Conservation (phyloP, 2,329 filamentous ascomycete genomes). For the Aureobasidium pullulans region DNA sequence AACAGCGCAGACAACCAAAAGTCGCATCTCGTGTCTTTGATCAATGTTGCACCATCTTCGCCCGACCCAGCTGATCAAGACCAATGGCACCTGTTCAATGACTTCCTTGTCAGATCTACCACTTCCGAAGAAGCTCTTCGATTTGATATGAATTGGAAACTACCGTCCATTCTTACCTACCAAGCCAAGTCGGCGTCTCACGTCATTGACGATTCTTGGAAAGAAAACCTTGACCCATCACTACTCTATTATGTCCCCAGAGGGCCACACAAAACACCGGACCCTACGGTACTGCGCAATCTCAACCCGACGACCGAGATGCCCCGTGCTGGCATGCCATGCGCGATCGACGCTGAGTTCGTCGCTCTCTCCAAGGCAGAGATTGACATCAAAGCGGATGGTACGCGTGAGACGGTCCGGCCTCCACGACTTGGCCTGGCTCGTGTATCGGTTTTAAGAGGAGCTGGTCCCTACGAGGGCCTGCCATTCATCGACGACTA, state of each 20-base stretch:
- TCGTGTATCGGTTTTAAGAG: constrained; percentile 84
- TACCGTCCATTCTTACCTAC: constrained; percentile 79
- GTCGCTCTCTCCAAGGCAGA: constrained; percentile 88
- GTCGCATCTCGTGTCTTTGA: constrained; percentile 81
- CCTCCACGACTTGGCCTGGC: constrained; percentile 86
- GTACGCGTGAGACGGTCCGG: constrained; percentile 82
- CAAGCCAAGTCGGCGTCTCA: constrained; percentile 78
- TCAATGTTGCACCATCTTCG: constrained; percentile 69
- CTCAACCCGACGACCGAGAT: constrained; percentile 55
- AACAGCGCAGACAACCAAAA: constrained; percentile 79
- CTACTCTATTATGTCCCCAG: constrained; percentile 56
- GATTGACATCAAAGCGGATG: constrained; percentile 92
- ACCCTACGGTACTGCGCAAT: constrained; percentile 52
- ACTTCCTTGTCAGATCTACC: constrained; percentile 82
- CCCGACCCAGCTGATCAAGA: constrained; percentile 52
- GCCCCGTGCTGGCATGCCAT: constrained; percentile 58
- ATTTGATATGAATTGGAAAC: constrained; percentile 88
- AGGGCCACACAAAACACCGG: constrained; percentile 31
- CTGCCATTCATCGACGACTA: constrained; percentile 95
- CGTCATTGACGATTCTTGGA: constrained; percentile 79
- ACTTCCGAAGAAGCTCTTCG: constrained; percentile 75
- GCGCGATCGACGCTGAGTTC: constrained; percentile 94
- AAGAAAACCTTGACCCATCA: constrained; percentile 71
- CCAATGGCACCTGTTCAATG: constrained; percentile 95
- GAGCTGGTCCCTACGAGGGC: constrained; percentile 68